Percentiles rank a stretch among this genome's conserved stretches.
Evolutionary conservation across 345 rosid species (phyloP).

Genomic region (Erodium maritimum): DNA sequence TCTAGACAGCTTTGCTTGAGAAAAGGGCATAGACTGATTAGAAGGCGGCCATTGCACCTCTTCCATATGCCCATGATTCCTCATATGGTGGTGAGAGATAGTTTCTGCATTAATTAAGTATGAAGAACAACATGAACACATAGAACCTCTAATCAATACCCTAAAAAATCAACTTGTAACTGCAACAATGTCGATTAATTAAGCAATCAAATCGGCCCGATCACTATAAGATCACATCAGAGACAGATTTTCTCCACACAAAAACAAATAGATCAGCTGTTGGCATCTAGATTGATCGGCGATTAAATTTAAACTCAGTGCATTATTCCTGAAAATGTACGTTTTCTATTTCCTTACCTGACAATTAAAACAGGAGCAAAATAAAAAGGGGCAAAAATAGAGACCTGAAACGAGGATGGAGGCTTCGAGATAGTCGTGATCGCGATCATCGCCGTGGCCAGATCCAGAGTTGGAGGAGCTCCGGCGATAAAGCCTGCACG

Average conservation of each 20-base stretch:
- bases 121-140: not conserved
- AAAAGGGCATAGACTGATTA: conserved; percentile 12
- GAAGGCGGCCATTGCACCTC: conserved; percentile 23
- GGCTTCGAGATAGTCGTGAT: conserved; percentile 52
- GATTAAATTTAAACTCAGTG: no score
- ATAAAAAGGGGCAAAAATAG: not conserved
- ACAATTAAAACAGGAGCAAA: not conserved
- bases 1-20: conserved; percentile 17
- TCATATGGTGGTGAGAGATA: conserved; percentile 34
- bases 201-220: no score
- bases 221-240: no score
- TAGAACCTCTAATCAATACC: no score
- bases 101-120: conserved; percentile 29
- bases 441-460: conserved; percentile 20
- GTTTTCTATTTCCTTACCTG: not conserved
- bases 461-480: conserved; percentile 33
- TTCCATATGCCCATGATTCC: conserved; percentile 31
- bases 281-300: no score
- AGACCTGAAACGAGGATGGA: conserved; percentile 73
- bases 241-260: no score
- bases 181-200: no score
- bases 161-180: no score
- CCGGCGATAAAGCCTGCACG: conserved; percentile 34
- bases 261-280: no score
- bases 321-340: not conserved